These are phyloP conservation scores for Ascochyta viciae-villosae DNA, from an alignment of 2,329 filamentous ascomycete genomes.

Conservation along the genomic window DNA sequence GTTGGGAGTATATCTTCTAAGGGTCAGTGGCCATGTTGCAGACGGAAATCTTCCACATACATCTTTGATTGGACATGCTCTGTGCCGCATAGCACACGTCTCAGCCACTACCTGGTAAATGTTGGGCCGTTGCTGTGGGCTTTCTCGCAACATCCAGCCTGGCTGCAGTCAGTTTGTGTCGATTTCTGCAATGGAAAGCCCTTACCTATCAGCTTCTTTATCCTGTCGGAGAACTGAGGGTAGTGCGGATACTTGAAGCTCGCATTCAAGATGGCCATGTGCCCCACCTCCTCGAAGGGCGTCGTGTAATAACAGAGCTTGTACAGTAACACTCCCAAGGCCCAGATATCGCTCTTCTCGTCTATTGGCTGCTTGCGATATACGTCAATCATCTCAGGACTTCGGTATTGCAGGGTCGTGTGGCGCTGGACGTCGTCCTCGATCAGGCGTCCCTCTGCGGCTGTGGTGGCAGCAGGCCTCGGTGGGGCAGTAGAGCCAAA, in stretches of 20 bases:
- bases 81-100: slow-evolving; percentile 86
- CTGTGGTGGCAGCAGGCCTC: slow-evolving; percentile 81
- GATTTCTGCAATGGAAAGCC: slow-evolving; percentile 29
- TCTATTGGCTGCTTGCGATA: slow-evolving; percentile 96
- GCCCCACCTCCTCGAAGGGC: slow-evolving; percentile 95
- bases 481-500: slow-evolving; percentile 92
- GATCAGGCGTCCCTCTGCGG: slow-evolving; percentile 86
- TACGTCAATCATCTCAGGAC: slow-evolving; percentile 98
- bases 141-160: slow-evolving; percentile 91
- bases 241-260: slow-evolving; percentile 91
- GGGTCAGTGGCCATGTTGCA: slow-evolving; percentile 27
- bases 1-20: slow-evolving; percentile 57
- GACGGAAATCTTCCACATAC: slow-evolving; percentile 55
- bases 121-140: slow-evolving; percentile 80
- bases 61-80: slow-evolving; percentile 86
- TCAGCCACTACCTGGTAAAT: slow-evolving; percentile 93
- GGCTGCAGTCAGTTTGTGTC: slow-evolving; percentile 24
- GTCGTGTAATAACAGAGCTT: slow-evolving; percentile 99
- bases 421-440: slow-evolving; percentile 98
- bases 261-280: slow-evolving; percentile 95
- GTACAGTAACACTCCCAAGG: slow-evolving; percentile 90
- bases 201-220: slow-evolving; percentile 88
- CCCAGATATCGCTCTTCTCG: slow-evolving; percentile 99
- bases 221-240: slow-evolving; percentile 84
- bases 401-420: slow-evolving; percentile 95